Evolutionary conservation across 73 alveolate genomes (phyloP).

Genomic region (Uronychia setigera): DNA sequence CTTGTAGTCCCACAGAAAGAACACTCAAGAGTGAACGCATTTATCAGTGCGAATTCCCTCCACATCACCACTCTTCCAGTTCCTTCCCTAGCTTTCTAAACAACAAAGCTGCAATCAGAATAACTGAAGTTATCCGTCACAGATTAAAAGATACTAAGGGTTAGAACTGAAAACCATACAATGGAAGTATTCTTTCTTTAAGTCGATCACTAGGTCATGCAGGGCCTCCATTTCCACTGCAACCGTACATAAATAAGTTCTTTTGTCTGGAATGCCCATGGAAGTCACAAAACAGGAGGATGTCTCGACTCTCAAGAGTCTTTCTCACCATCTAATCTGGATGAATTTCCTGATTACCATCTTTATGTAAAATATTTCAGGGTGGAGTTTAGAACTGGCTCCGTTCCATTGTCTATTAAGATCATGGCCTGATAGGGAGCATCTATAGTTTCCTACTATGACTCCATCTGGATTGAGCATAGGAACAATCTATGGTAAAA

Average conservation of each 20-base stretch:
- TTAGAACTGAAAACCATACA: not conserved
- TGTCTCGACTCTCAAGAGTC: conserved; percentile 58
- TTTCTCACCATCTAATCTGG: conserved; percentile 56
- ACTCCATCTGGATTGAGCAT: conserved; percentile 91
- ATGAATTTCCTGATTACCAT: conserved; percentile 60
- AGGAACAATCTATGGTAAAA: conserved; percentile 85
- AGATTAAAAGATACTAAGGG: not conserved
- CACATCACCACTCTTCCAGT: conserved; percentile 57
- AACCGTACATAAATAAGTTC: conserved; percentile 64
- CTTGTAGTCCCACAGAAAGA: conserved; percentile 48
- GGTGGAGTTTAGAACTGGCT: conserved; percentile 32
- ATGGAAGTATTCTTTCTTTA: conserved; percentile 38
- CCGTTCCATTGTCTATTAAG: conserved; percentile 74
- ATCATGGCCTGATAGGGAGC: conserved; percentile 73
- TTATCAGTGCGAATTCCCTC: conserved; percentile 37
- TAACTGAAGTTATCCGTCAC: conserved; percentile 36
- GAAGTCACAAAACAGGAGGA: conserved; percentile 79
- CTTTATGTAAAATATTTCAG: conserved; percentile 27
- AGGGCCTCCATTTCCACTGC: conserved; percentile 68
- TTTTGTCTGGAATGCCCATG: conserved; percentile 78
- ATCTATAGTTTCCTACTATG: conserved; percentile 80
- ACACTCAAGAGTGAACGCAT: conserved; percentile 41
- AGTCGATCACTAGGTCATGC: conserved; percentile 23
- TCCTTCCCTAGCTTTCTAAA: conserved; percentile 29
- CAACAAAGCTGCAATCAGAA: conserved; percentile 29